These are phyloP conservation scores for Pythium rishiriense DNA, from an alignment of 352 stramenopile species.

Conservation along the genomic window DNA sequence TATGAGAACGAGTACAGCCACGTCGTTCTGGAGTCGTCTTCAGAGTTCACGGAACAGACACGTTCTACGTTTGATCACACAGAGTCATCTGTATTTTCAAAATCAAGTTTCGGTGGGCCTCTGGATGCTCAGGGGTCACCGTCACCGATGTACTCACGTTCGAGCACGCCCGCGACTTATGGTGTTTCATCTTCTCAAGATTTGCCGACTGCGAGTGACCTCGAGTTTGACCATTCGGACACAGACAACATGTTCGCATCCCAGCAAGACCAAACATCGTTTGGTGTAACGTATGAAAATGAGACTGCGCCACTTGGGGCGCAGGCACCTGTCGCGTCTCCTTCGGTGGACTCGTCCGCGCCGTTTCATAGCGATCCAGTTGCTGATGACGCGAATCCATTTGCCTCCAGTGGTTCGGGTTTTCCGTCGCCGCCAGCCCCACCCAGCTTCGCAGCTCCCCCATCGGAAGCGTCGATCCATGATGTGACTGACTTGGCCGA, in stretches of 20 bases:
- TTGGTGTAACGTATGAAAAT: neutral
- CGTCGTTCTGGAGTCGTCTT: neutral
- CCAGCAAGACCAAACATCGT: neutral
- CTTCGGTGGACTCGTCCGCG: neutral
- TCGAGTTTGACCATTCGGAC: constrained; percentile 29
- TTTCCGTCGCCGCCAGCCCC: constrained; percentile 31
- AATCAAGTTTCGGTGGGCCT: neutral
- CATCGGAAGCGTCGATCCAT: neutral
- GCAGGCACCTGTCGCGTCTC: neutral
- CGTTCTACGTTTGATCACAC: constrained; percentile 13
- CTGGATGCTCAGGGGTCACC: constrained; percentile 2
- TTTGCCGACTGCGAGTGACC: constrained; percentile 27
- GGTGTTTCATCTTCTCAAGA: constrained; percentile 23
- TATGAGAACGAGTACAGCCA: constrained; percentile 23
- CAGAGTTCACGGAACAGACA: constrained; percentile 4
- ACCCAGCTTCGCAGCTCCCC: constrained; percentile 5
- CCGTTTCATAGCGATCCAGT: constrained; percentile 7
- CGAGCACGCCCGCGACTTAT: constrained; percentile 22
- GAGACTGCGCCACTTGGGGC: neutral
- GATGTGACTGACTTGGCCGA: neutral
- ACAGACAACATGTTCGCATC: constrained; percentile 23
- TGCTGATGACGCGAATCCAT: constrained; percentile 44
- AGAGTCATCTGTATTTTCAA: constrained; percentile 8
- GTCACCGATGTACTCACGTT: constrained; percentile 15
- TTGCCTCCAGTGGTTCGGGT: constrained; percentile 34